Evolutionary conservation across 192 early-diverging fungal genomes (phyloP).

Genomic region (Coemansia sp.): DNA sequence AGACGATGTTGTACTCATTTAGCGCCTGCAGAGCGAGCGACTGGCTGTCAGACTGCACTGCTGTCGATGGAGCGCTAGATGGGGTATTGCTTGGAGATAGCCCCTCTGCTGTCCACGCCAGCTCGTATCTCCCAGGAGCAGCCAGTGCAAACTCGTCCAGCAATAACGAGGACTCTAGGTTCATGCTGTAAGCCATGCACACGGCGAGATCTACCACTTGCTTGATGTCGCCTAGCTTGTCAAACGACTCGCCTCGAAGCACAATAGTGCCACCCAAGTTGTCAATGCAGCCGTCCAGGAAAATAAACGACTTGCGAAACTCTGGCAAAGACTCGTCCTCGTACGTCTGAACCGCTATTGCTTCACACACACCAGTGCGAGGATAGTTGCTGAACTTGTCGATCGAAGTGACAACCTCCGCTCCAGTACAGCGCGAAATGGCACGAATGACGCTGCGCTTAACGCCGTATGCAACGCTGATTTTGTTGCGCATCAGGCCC

Average conservation of each 20-base stretch:
- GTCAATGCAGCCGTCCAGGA: constrained; percentile 80
- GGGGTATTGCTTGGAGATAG: neutral
- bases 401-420: constrained; percentile 77
- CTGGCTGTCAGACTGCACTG: neutral
- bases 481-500: constrained; percentile 69
- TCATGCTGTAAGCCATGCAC: constrained; percentile 82
- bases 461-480: constrained; percentile 83
- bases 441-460: constrained; percentile 83
- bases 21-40: constrained; percentile 53
- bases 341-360: constrained; percentile 76
- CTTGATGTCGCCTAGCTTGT: constrained; percentile 72
- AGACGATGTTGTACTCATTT: constrained; percentile 64
- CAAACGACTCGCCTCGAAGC: constrained; percentile 75
- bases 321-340: constrained; percentile 78
- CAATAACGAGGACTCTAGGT: constrained; percentile 79
- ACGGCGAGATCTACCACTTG: constrained; percentile 78
- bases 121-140: constrained; percentile 32
- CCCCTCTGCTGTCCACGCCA: neutral
- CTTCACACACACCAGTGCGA: constrained; percentile 73
- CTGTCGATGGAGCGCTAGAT: neutral
- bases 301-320: constrained; percentile 80
- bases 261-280: constrained; percentile 84
- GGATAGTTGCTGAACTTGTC: constrained; percentile 73
- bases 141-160: constrained; percentile 72
- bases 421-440: constrained; percentile 81